These are phyloP conservation scores for Colletotrichum zoysiae DNA, from an alignment of 2,329 filamentous ascomycete species.

Conservation along the genomic window DNA sequence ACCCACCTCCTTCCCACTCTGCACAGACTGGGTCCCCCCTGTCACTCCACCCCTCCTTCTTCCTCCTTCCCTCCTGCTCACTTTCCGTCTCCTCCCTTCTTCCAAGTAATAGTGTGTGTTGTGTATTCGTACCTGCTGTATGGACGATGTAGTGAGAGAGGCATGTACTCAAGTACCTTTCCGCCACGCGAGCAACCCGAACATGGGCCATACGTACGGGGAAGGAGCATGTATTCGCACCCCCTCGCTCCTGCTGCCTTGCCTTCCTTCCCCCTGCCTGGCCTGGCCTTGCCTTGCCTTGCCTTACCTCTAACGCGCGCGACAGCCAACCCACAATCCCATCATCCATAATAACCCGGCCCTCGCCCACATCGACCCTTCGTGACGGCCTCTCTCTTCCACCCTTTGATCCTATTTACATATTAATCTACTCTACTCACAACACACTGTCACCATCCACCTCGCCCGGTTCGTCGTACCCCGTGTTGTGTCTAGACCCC, in stretches of 20 bases:
- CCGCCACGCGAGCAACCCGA: constrained; percentile 39
- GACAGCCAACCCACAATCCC: constrained; percentile 26
- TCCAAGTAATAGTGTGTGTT: no score
- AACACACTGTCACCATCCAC: neutral
- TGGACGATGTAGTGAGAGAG: no score
- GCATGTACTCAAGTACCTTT: constrained; percentile 14
- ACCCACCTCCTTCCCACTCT: constrained; percentile 4
- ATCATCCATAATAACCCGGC: constrained; percentile 41
- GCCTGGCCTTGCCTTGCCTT: constrained; percentile 1
- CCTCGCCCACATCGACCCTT: constrained; percentile 25
- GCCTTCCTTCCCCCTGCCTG: neutral
- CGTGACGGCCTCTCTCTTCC: constrained; percentile 21
- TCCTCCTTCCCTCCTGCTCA: constrained; percentile 10
- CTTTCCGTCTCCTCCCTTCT: constrained; percentile 15
- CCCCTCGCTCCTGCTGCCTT: constrained; percentile 17
- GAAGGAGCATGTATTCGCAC: constrained; percentile 9
- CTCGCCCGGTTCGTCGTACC: constrained; percentile 18
- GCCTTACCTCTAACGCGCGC: neutral
- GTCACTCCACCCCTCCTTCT: neutral
- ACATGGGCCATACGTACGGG: constrained; percentile 25
- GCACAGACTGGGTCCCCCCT: constrained; percentile 24
- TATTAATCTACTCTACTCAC: neutral
- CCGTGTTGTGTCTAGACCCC: constrained; percentile 1
- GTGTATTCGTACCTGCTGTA: no score
- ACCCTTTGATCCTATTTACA: neutral